Evolutionary conservation across 139 green algal species (phyloP).

Genomic region (Closterium sp.): DNA sequence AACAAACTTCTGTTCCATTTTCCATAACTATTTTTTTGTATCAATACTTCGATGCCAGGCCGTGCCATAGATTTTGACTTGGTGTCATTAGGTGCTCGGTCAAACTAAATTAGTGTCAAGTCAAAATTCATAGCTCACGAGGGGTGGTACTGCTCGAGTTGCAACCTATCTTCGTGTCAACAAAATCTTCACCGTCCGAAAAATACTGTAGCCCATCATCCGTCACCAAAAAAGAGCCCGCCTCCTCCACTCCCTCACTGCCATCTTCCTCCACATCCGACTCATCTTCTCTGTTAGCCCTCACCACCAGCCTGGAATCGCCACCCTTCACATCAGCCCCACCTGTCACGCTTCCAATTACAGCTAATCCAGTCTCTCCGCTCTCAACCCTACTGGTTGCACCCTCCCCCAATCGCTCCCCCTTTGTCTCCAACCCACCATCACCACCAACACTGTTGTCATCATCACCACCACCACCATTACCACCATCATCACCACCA

Average conservation of each 20-base stretch:
- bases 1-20: too few species aligned
- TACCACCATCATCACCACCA: neutral
- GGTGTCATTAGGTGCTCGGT: too few species aligned
- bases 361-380: neutral
- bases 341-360: neutral
- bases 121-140: neutral
- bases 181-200: neutral
- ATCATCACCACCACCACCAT: too few species aligned
- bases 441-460: too few species aligned
- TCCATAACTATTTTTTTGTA: too few species aligned
- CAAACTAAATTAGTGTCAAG: too few species aligned
- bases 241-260: too few species aligned
- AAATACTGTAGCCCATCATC: neutral
- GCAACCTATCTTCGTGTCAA: neutral
- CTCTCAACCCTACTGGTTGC: neutral
- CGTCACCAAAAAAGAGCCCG: neutral
- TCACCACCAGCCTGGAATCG: too few species aligned
- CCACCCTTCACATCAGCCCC: neutral
- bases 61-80: too few species aligned
- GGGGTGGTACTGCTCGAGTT: neutral
- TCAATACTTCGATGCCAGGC: too few species aligned
- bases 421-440: neutral
- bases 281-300: too few species aligned
- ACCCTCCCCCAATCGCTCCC: neutral
- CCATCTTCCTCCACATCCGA: neutral